Evolutionary conservation across 129 eudicot genomes (phyloP).

Genomic region (Pittosporum tobira): DNA sequence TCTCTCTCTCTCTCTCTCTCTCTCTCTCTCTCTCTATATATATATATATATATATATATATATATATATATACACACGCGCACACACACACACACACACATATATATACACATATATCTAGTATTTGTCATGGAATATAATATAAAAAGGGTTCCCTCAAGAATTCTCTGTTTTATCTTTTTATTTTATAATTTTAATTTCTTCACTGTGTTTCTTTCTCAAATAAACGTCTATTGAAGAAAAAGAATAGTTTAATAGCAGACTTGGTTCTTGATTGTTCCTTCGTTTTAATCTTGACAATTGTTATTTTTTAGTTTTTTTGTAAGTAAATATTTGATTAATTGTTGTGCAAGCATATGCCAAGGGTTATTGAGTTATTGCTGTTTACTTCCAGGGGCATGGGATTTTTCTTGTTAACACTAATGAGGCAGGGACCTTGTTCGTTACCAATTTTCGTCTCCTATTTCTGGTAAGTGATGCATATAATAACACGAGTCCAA

Average conservation of each 20-base stretch:
- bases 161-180: too few species aligned
- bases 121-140: too few species aligned
- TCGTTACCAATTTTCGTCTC: slow-evolving; percentile 87
- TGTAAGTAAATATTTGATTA: too few species aligned
- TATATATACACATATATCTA: slow-evolving; percentile 4
- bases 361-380: slow-evolving; percentile 15
- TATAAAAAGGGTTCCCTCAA: too few species aligned
- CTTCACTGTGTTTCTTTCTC: neutral
- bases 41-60: too few species aligned
- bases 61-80: too few species aligned
- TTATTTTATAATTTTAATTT: too few species aligned
- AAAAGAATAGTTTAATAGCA: neutral
- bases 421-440: slow-evolving; percentile 82
- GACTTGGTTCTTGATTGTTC: neutral
- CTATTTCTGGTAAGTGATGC: slow-evolving; percentile 73
- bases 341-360: neutral
- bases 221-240: neutral
- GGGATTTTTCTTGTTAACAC: slow-evolving; percentile 89
- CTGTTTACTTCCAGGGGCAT: slow-evolving; percentile 47
- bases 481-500: too few species aligned
- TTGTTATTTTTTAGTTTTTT: too few species aligned
- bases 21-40: too few species aligned
- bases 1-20: too few species aligned
- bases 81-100: too few species aligned
- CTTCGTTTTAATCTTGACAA: neutral